phyloP scores from a whole-genome alignment of 202 grass and related monocot species.

The Sporobolus alterniflorus region DNA sequence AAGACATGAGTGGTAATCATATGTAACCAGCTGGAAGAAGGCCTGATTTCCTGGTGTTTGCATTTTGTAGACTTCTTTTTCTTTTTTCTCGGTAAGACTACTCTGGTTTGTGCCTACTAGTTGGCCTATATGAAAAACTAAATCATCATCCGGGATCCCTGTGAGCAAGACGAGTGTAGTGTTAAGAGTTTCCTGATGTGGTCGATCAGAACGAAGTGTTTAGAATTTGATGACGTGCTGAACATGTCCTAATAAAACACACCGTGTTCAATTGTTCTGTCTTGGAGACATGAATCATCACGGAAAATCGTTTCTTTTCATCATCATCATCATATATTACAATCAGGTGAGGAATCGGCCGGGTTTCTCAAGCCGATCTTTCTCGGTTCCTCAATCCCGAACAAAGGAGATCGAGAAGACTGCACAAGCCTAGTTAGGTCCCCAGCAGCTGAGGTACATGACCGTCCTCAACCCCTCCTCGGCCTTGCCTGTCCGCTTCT shows the following conservation, averaged over 20 bases:
- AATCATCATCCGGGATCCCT: too few species aligned
- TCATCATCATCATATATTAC: slow-evolving; percentile 47
- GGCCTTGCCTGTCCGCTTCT: slow-evolving; percentile 18
- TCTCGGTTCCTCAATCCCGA: not conserved
- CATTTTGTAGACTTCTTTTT: too few species aligned
- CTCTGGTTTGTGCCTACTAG: too few species aligned
- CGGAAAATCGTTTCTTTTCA: too few species aligned
- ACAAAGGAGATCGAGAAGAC: not conserved
- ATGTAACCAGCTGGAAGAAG: too few species aligned
- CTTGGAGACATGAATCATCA: not conserved
- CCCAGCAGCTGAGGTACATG: slow-evolving; percentile 70
- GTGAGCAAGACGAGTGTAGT: too few species aligned
- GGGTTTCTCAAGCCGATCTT: not conserved
- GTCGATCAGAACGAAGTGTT: not conserved
- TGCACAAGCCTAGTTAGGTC: slow-evolving; percentile 32
- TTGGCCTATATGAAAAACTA: too few species aligned
- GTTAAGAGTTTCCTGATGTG: not conserved
- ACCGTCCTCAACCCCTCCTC: slow-evolving; percentile 51
- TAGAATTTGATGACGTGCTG: not conserved
- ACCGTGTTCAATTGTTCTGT: too few species aligned
- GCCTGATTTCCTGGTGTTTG: too few species aligned
- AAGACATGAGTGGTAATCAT: too few species aligned
- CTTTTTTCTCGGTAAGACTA: too few species aligned
- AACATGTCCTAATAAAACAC: not conserved
- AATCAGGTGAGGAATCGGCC: not conserved